phyloP scores from a whole-genome alignment of 2,329 filamentous ascomycete species.

The Fusarium sacchari region DNA sequence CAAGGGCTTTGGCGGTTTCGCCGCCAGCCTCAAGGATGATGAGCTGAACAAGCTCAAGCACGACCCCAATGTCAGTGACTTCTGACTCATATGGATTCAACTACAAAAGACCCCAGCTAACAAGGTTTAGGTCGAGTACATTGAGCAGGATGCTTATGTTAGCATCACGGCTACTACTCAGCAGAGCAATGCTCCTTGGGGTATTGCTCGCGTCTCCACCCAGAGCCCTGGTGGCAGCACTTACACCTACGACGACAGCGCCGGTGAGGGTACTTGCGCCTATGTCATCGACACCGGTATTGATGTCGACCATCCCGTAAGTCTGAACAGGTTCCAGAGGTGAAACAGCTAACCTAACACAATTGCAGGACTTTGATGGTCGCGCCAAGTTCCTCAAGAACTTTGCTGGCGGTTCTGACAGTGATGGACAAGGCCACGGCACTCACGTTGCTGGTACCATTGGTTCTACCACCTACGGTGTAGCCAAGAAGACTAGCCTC shows the following conservation, averaged over 20 bases:
- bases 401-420: constrained; percentile 38
- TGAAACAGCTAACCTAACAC: neutral
- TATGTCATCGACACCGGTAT: constrained; percentile 62
- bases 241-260: constrained; percentile 54
- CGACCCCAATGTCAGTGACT: constrained; percentile 40
- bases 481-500: constrained; percentile 57
- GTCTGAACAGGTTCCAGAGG: constrained; percentile 6
- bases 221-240: constrained; percentile 41
- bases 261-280: constrained; percentile 54
- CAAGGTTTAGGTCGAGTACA: constrained; percentile 48
- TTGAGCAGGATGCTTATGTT: constrained; percentile 53
- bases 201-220: constrained; percentile 52
- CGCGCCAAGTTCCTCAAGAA: constrained; percentile 48
- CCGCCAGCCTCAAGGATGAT: constrained; percentile 40
- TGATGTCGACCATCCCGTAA: constrained; percentile 49
- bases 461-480: constrained; percentile 48
- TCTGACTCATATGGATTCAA: too few relatives aligned
- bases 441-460: constrained; percentile 52
- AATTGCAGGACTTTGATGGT: constrained; percentile 46
- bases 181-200: constrained; percentile 54
- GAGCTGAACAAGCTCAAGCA: constrained; percentile 43
- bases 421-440: constrained; percentile 54
- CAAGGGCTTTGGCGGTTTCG: constrained; percentile 42
- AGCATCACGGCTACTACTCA: constrained; percentile 40
- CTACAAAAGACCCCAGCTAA: neutral